phyloP scores from a whole-genome alignment of 2,329 filamentous ascomycete genomes.

The Immersiporthe knoxdaviesiana region DNA sequence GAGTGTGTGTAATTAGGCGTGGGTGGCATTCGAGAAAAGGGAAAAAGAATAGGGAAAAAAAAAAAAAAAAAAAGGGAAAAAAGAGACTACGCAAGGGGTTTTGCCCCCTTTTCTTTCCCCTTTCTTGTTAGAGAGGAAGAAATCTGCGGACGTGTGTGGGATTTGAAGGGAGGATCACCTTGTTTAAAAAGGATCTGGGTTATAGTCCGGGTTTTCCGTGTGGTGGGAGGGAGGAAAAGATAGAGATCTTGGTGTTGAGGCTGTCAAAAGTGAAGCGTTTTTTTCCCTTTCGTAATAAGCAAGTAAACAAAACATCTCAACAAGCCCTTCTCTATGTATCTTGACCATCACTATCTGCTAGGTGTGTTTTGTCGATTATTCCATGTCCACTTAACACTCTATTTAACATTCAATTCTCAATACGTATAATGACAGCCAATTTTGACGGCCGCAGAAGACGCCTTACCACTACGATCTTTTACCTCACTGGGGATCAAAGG shows the following conservation, averaged over 20 bases:
- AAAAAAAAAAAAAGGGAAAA: conserved; percentile 9
- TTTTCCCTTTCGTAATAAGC: neutral
- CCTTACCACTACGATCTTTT: no score
- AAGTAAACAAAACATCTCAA: neutral
- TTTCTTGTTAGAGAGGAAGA: neutral
- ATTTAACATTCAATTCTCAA: neutral
- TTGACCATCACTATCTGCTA: neutral
- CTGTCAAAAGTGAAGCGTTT: conserved; percentile 5
- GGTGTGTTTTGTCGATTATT: neutral
- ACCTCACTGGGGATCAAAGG: neutral
- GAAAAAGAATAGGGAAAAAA: neutral
- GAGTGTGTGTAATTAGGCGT: conserved; percentile 23
- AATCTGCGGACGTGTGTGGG: neutral
- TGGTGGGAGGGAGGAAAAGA: neutral
- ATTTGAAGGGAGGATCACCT: neutral
- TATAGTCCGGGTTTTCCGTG: neutral
- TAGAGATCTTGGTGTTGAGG: neutral
- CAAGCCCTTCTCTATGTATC: neutral
- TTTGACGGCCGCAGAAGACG: no score
- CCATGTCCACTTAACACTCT: neutral
- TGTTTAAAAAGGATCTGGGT: neutral
- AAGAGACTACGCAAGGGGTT: conserved; percentile 11
- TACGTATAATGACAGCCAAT: neutral
- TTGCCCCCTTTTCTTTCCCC: neutral
- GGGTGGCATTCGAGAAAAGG: conserved; percentile 15